Evolutionary conservation across 441 rosid species (phyloP), one percentile per base, ranked within the genome.

Genomic region (Croton setiger): DNA sequence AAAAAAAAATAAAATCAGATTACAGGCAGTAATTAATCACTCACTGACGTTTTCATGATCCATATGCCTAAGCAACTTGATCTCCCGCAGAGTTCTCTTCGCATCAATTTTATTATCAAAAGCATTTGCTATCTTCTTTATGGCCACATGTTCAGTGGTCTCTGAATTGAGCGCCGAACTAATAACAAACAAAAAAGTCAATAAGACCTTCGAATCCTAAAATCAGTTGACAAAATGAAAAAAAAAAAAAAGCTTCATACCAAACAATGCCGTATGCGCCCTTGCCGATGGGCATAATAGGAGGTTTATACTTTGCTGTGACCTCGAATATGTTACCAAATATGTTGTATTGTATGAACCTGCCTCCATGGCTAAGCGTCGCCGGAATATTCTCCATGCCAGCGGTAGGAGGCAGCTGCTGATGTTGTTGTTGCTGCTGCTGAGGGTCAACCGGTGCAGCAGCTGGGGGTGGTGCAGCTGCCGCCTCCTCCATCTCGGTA

Each of bases 211-310:
- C 31, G 11, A 9, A 18, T 27, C 21, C 4, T 3, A 23, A 27
- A 14, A 64, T 18, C 35, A 13, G 17, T 35, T 17, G 0, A 51
- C 7, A 51, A n/a, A 55, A 44, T 18, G 21, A 47, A 4, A 51
- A 27, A 27, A 4, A 51, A 27, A 27, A 37, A 10, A 47, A 57
- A 51, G 39, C 21, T 39, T 39, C 43, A 47, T 78, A 90, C 96
- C 98, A 92, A 68, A 92, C 96, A 83, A 90, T 88, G 72, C 98
- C 98, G 63, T 92, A 92, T 5, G 98, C 98, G 14, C 93, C 91
- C 43, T 92, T 86, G 58, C 96, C 95, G 79, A 92, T 87, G 37
- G 96, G 96, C 89, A 90, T 78, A 67, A 92, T 92, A 37, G 98
- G 98, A 57, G 95, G 96, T 81, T 82, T 87, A 68, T 93, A 93